Evolutionary conservation across 2,329 filamentous ascomycete species (phyloP).

Genomic region (Lachnellula arida): DNA sequence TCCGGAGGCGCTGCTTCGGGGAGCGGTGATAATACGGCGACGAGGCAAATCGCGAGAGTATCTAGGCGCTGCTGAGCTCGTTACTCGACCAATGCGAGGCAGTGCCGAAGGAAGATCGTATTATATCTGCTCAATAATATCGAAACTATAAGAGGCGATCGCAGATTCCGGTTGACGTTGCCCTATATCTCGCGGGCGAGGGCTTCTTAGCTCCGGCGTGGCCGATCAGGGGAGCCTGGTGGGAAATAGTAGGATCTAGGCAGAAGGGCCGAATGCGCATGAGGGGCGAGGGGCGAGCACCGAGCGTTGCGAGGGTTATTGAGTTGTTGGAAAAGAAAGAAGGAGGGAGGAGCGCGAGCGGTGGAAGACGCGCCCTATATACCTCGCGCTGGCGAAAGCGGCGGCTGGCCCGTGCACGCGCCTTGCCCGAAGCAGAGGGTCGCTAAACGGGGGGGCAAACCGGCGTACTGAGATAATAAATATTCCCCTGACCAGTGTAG

Average conservation of each 20-base stretch:
- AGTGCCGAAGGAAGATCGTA: constrained; percentile 2
- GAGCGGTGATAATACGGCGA: constrained; percentile 13
- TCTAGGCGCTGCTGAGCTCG: constrained; percentile 12
- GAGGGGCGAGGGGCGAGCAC: constrained; percentile 10
- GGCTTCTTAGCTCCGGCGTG: constrained; percentile 18
- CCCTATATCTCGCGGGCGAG: constrained; percentile 12
- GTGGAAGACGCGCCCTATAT: constrained; percentile 11
- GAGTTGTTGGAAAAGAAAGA: constrained; percentile 9
- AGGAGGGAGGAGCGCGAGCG: constrained; percentile 7
- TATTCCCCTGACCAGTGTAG: too few species aligned
- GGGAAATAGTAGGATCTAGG: constrained; percentile 9
- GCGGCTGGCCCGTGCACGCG: constrained; percentile 11
- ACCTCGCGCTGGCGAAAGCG: constrained; percentile 16
- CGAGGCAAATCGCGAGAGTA: constrained; percentile 14
- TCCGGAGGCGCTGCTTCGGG: constrained; percentile 6
- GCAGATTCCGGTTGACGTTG: not conserved
- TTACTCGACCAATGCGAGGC: constrained; percentile 17
- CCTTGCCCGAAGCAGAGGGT: constrained; percentile 13
- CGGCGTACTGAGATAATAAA: too few species aligned
- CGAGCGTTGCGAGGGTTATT: constrained; percentile 3
- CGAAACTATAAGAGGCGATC: constrained; percentile 10
- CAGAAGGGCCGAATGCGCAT: constrained; percentile 19
- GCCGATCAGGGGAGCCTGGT: constrained; percentile 14
- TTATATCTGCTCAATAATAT: constrained; percentile 10
- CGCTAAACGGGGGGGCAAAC: too few species aligned